Conservation (phyloP, 2,329 filamentous ascomycete species). For the Verticillium zaregamsianum region DNA sequence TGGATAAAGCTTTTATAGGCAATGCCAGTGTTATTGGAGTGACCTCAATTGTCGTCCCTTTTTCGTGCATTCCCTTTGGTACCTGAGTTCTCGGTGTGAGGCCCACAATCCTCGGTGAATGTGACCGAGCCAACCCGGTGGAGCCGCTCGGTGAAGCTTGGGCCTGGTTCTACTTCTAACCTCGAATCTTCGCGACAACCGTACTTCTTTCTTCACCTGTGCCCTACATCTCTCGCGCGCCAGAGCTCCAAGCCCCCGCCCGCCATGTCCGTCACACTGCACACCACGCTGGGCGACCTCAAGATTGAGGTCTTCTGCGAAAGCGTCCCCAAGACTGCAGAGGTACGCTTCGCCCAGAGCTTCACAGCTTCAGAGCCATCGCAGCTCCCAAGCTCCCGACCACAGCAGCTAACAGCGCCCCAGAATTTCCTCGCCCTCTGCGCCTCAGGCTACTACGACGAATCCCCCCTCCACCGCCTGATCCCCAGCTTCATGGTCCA, state of each 20-base stretch:
- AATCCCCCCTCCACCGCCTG: slow-evolving; percentile 73
- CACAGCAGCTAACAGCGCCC: slow-evolving; percentile 29
- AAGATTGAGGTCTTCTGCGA: slow-evolving; percentile 98
- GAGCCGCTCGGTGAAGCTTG: neutral
- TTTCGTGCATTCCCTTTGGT: too few relatives aligned
- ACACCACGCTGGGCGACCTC: slow-evolving; percentile 84
- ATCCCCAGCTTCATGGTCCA: slow-evolving; percentile 81
- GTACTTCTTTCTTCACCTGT: neutral
- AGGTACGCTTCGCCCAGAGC: slow-evolving; percentile 45
- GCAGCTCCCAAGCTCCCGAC: neutral
- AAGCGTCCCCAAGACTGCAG: slow-evolving; percentile 85
- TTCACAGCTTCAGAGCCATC: neutral
- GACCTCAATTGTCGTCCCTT: neutral
- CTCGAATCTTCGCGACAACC: slow-evolving; percentile 12
- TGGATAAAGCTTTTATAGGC: too few relatives aligned
- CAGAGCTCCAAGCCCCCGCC: neutral
- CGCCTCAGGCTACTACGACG: slow-evolving; percentile 72
- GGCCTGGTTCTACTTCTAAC: slow-evolving; percentile 3
- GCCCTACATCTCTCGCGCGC: neutral
- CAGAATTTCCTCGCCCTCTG: slow-evolving; percentile 87
- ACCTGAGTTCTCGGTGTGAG: neutral
- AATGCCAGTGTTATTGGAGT: too few relatives aligned
- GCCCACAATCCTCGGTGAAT: neutral
- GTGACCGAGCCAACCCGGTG: neutral
- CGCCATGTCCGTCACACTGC: slow-evolving; percentile 66